phyloP scores from a whole-genome alignment of 192 early-diverging fungal species.

The Podochytrium sp. region DNA sequence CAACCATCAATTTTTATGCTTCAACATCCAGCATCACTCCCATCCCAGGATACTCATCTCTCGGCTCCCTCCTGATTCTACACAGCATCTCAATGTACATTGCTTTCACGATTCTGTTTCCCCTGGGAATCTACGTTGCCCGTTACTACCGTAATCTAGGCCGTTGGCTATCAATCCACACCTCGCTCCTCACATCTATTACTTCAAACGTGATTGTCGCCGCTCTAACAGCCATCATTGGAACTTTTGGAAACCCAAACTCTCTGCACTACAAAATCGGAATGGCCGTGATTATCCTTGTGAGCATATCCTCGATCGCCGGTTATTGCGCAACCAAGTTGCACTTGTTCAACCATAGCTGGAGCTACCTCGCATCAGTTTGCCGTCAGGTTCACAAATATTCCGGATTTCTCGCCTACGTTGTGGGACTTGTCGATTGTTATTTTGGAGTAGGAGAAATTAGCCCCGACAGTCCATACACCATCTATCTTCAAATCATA shows the following conservation, averaged over 20 bases:
- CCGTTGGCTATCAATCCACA: conserved; percentile 37
- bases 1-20: conserved; percentile 33
- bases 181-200: conserved; percentile 33
- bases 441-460: conserved; percentile 36
- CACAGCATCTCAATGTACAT: conserved; percentile 40
- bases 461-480: background rate
- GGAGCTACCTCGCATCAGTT: background rate
- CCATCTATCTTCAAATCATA: background rate
- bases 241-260: conserved; percentile 34
- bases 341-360: background rate
- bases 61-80: conserved; percentile 25
- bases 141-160: conserved; percentile 29
- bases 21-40: background rate
- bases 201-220: conserved; percentile 39
- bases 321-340: conserved; percentile 9
- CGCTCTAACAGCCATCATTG: conserved; percentile 37
- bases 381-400: background rate
- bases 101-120: conserved; percentile 41
- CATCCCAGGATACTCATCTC: background rate
- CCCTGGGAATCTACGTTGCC: conserved; percentile 43
- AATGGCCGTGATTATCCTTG: conserved; percentile 28
- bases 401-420: conserved; percentile 31
- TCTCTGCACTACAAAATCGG: conserved; percentile 34
- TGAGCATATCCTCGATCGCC: background rate
- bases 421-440: conserved; percentile 33